A percentile compares a stretch with the other conserved stretches of the same genome.
These are phyloP conservation scores for Saturnispora bothae DNA, from an alignment of 805 yeast genomes.

Conservation along the genomic window DNA sequence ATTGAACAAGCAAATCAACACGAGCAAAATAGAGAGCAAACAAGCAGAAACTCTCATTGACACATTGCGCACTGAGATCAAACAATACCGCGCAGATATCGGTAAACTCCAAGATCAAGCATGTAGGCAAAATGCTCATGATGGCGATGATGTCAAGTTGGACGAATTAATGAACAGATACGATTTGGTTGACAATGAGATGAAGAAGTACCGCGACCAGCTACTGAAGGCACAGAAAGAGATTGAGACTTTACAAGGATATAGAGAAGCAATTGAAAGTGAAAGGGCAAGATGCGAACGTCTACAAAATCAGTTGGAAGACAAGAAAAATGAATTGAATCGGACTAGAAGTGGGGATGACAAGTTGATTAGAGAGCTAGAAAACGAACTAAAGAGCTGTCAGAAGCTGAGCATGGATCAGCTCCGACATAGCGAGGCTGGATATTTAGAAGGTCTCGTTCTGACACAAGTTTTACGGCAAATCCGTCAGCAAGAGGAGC, in stretches of 20 bases:
- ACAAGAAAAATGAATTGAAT: not conserved
- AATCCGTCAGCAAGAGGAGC: too few relatives aligned
- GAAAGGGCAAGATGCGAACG: not conserved
- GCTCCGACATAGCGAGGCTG: too few relatives aligned
- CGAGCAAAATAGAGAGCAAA: not conserved
- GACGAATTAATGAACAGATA: conserved; percentile 1
- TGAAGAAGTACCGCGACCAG: not conserved
- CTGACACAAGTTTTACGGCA: conserved; percentile 2
- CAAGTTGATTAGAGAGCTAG: not conserved
- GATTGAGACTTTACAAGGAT: not conserved
- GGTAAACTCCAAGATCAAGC: not conserved
- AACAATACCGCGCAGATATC: not conserved
- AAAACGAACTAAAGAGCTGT: too few relatives aligned
- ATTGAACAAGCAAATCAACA: not conserved
- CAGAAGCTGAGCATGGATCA: too few relatives aligned
- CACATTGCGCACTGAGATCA: not conserved
- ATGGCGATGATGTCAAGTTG: not conserved
- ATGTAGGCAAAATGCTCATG: not conserved
- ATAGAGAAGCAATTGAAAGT: not conserved
- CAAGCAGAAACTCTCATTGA: not conserved
- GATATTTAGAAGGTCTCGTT: conserved; percentile 2
- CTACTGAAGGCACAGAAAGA: not conserved
- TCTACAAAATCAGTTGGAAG: not conserved
- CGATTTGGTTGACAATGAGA: conserved; percentile 4
- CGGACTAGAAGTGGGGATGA: not conserved